phyloP scores from a whole-genome alignment of 352 stramenopile species.

The Pythium diclinum region DNA sequence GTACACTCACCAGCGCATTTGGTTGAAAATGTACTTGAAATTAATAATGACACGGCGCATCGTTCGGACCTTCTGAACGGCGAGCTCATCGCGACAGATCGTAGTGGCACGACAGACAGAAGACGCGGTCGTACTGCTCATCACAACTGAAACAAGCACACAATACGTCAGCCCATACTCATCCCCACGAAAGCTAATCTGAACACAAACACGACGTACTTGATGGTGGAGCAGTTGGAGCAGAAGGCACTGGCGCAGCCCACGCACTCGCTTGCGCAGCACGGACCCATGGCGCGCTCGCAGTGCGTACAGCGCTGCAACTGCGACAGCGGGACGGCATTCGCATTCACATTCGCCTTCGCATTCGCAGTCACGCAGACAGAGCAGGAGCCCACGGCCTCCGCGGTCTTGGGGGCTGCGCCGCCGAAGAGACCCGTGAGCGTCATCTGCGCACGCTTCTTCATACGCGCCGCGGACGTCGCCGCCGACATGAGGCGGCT shows the following conservation, averaged over 20 bases:
- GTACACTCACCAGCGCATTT: neutral
- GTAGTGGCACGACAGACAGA: constrained; percentile 73
- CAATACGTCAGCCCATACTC: neutral
- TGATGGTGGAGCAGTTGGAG: constrained; percentile 80
- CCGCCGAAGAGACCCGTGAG: constrained; percentile 32
- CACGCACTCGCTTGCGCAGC: constrained; percentile 61
- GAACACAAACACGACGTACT: constrained; percentile 36
- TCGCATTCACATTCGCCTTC: constrained; percentile 11
- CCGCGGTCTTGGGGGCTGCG: constrained; percentile 1
- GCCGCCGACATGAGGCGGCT: constrained; percentile 76
- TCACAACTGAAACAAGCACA: constrained; percentile 42
- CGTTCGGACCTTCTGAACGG: neutral
- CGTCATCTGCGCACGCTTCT: constrained; percentile 52
- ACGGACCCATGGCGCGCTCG: constrained; percentile 52
- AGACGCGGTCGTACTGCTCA: constrained; percentile 73
- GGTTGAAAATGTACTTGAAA: neutral
- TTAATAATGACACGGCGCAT: neutral
- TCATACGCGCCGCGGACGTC: constrained; percentile 64
- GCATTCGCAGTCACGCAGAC: constrained; percentile 35
- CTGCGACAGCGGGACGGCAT: constrained; percentile 9
- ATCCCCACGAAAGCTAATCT: neutral
- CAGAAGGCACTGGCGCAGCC: constrained; percentile 57
- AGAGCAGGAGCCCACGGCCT: constrained; percentile 28
- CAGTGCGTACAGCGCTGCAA: constrained; percentile 59
- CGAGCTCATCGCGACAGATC: constrained; percentile 27